These are phyloP conservation scores for Diversispora epigaea DNA, from an alignment of 192 early-diverging fungal genomes.

Conservation along the genomic window DNA sequence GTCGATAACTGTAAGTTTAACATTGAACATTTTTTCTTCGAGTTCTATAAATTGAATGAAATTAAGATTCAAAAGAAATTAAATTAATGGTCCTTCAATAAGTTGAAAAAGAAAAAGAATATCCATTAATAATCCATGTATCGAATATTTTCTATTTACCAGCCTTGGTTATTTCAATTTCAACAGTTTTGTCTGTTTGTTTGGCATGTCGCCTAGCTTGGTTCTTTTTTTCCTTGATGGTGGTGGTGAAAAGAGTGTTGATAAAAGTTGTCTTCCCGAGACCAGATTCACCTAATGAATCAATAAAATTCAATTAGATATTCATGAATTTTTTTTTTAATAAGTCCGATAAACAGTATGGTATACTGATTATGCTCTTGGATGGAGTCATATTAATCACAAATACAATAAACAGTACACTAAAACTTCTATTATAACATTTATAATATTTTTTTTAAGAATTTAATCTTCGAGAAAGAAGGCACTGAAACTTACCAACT, in stretches of 20 bases:
- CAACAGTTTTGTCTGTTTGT: conserved; percentile 92
- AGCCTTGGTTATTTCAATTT: conserved; percentile 97
- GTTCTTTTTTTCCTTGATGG: conserved; percentile 90
- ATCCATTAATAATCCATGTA: too few species aligned
- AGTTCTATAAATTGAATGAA: conserved; percentile 57
- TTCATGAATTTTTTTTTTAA: neutral
- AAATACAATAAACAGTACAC: too few species aligned
- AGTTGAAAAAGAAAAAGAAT: too few species aligned
- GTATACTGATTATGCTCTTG: too few species aligned
- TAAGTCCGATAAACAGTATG: neutral
- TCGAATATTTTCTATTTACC: conserved; percentile 49
- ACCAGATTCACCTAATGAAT: conserved; percentile 83
- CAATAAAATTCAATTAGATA: neutral
- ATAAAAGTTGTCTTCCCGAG: conserved; percentile 98
- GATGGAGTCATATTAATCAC: too few species aligned
- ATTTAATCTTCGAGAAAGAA: neutral
- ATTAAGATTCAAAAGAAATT: neutral
- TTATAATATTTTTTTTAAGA: neutral
- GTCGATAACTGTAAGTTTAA: conserved; percentile 92
- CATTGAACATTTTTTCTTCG: conserved; percentile 98
- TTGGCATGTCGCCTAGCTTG: conserved; percentile 81
- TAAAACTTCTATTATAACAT: too few species aligned
- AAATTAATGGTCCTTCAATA: too few species aligned
- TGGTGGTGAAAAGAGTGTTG: conserved; percentile 97
- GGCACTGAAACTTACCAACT: conserved; percentile 59